phyloP scores from a whole-genome alignment of 2,329 filamentous ascomycete species.

The Fusarium oxysporum region DNA sequence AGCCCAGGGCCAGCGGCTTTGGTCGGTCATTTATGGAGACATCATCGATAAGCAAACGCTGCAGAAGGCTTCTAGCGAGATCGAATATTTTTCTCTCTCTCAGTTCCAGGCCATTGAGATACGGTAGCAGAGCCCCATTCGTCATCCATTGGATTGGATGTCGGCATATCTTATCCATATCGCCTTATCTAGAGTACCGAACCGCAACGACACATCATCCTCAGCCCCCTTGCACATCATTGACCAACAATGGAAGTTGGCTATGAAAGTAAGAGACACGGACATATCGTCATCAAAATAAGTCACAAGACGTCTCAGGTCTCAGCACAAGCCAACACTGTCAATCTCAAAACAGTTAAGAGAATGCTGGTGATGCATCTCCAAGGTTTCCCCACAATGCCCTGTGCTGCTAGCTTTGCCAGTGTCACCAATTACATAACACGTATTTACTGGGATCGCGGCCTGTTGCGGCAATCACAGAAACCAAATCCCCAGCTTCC shows the following conservation, averaged over 20 bases:
- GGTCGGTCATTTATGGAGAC: conserved; percentile 38
- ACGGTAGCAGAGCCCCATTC: conserved; percentile 31
- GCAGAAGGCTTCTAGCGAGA: conserved; percentile 33
- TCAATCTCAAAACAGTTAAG: conserved; percentile 20
- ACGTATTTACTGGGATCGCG: conserved; percentile 30
- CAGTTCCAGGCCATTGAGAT: conserved; percentile 12
- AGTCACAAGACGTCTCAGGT: conserved; percentile 22
- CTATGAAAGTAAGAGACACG: not conserved
- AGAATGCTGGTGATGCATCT: conserved; percentile 28
- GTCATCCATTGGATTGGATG: not conserved
- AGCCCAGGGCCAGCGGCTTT: conserved; percentile 33
- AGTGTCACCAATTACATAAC: conserved; percentile 36
- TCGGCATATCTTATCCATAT: conserved; percentile 30
- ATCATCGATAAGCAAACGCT: conserved; percentile 23
- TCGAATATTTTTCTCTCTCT: conserved; percentile 9
- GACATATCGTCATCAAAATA: conserved; percentile 10
- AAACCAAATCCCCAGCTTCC: conserved; percentile 25
- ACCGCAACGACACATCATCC: conserved; percentile 1
- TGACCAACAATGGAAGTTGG: conserved; percentile 8
- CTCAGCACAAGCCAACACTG: conserved; percentile 21
- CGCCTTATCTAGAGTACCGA: conserved; percentile 20
- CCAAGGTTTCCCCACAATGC: conserved; percentile 36
- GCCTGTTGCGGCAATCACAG: conserved; percentile 40
- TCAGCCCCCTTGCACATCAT: conserved; percentile 7
- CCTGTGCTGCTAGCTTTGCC: conserved; percentile 19